phyloP scores from a whole-genome alignment of 2,329 filamentous ascomycete genomes.

The Anthostomella pinea region DNA sequence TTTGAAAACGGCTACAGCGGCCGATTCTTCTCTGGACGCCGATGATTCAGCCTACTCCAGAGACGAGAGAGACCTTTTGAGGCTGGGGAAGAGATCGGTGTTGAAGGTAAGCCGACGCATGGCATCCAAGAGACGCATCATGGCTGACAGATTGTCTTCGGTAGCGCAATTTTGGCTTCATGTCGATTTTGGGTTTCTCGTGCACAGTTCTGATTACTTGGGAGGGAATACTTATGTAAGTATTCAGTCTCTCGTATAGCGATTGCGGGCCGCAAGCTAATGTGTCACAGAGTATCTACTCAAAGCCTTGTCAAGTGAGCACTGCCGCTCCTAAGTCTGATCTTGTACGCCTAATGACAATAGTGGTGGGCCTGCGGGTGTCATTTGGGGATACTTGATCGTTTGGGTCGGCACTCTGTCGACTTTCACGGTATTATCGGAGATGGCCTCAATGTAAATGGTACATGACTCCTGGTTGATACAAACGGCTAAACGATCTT shows the following conservation, averaged over 20 bases:
- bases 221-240: conserved; percentile 14
- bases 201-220: conserved; percentile 12
- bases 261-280: too few species aligned
- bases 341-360: background rate
- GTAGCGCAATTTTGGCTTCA: conserved; percentile 14
- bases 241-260: too few species aligned
- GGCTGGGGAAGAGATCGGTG: conserved; percentile 12
- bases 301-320: conserved; percentile 1
- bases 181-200: conserved; percentile 12
- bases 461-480: background rate
- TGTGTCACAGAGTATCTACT: background rate
- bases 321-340: background rate
- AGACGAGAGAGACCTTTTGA: conserved; percentile 7
- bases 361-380: conserved; percentile 13
- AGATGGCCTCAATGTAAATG: conserved; percentile 9
- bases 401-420: conserved; percentile 9
- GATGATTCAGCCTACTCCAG: conserved; percentile 4
- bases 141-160: conserved; percentile 1
- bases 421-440: conserved; percentile 3
- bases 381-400: conserved; percentile 9
- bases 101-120: background rate
- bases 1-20: too few species aligned
- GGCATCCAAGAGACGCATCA: background rate
- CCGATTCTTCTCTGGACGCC: too few species aligned
- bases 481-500: background rate